Evolutionary conservation across 2,329 filamentous ascomycete species (phyloP).

Genomic region (Plectosphaerella cucumerina): DNA sequence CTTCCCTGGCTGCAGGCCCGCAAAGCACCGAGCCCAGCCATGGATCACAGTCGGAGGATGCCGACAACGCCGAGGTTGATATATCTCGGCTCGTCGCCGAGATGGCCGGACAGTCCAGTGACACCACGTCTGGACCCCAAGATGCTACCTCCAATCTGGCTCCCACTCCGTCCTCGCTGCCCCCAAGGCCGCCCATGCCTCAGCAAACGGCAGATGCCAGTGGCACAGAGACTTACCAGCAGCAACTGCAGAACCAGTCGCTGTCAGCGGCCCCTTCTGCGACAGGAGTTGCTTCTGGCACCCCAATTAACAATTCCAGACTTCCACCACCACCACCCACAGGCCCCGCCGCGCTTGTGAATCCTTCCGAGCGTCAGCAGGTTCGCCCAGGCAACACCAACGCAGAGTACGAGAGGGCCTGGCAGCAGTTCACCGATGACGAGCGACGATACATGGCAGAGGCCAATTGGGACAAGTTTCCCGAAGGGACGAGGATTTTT

Average conservation of each 20-base stretch:
- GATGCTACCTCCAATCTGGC: constrained; percentile 17
- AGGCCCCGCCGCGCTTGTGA: constrained; percentile 23
- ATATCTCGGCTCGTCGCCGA: constrained; percentile 37
- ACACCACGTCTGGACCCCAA: constrained; percentile 3
- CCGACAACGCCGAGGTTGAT: constrained; percentile 22
- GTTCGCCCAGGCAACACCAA: not conserved
- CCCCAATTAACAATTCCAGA: constrained; percentile 6
- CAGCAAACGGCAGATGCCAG: constrained; percentile 22
- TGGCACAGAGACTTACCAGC: not conserved
- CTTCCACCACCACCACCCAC: constrained; percentile 23
- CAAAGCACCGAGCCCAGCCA: too few relatives aligned
- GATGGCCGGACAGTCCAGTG: constrained; percentile 29
- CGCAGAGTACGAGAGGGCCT: constrained; percentile 56
- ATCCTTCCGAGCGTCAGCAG: constrained; percentile 5
- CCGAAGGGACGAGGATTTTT: constrained; percentile 71
- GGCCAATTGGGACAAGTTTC: constrained; percentile 78
- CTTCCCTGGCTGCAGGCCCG: too few relatives aligned
- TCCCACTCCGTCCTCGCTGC: constrained; percentile 38
- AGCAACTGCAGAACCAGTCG: not conserved
- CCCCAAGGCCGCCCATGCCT: constrained; percentile 39
- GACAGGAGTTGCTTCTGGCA: not conserved
- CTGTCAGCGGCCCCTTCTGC: not conserved
- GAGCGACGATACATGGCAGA: constrained; percentile 73
- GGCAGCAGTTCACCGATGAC: constrained; percentile 68
- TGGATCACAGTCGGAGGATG: constrained; percentile 15